Percentiles rank a stretch among this genome's conserved stretches.
Evolutionary conservation across 2,329 filamentous ascomycete species (phyloP).

Genomic region (Cryphonectria radicalis): DNA sequence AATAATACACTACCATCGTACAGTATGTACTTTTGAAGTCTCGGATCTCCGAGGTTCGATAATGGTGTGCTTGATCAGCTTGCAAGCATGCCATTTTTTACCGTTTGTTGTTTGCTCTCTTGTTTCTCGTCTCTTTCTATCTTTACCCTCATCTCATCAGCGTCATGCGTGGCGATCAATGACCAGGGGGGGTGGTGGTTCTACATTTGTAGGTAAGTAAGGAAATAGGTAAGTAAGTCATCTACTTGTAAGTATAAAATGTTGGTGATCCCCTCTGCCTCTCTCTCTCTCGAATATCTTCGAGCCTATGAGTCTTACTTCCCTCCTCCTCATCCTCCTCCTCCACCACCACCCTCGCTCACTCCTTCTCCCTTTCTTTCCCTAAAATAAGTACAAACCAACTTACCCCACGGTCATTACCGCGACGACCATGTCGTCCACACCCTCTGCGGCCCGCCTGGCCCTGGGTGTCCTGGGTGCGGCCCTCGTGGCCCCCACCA

Average conservation of each 20-base stretch:
- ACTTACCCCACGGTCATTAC: background rate
- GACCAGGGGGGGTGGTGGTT: no score
- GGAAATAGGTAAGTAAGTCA: no score
- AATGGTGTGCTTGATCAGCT: background rate
- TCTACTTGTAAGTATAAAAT: background rate
- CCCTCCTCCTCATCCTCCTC: background rate
- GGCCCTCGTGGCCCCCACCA: background rate
- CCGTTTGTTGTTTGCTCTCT: background rate
- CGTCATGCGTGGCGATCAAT: conserved; percentile 1
- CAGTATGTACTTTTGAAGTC: background rate
- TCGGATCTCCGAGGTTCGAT: background rate
- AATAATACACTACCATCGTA: background rate
- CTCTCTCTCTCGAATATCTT: no score
- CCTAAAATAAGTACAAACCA: background rate
- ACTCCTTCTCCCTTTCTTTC: background rate
- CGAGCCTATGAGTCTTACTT: background rate
- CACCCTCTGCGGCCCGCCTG: background rate
- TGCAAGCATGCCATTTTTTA: background rate
- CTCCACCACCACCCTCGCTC: background rate
- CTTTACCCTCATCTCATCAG: background rate
- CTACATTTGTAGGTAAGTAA: no score
- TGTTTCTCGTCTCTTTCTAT: background rate
- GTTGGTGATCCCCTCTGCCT: background rate
- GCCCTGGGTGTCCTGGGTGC: conserved; percentile 8
- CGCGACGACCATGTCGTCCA: background rate